Conservation (phyloP, 805 yeast genomes). For the Tetrapisispora arboricola region DNA sequence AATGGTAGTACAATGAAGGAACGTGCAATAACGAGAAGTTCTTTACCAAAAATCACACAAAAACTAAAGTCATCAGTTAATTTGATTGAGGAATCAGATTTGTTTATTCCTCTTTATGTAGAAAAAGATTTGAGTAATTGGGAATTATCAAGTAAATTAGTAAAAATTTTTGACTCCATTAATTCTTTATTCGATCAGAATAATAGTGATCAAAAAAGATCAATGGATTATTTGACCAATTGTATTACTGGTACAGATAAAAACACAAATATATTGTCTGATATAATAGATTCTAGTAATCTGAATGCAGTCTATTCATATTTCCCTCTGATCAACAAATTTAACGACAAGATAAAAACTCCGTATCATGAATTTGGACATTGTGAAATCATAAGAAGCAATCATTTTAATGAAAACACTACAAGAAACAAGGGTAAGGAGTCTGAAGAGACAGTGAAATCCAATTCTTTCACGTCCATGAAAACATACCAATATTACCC, state of each 20-base stretch:
- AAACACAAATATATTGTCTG: slow-evolving; percentile 17
- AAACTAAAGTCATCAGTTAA: slow-evolving; percentile 39
- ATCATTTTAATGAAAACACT: neutral
- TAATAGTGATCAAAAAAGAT: slow-evolving; percentile 8
- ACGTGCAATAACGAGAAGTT: neutral
- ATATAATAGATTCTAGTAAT: slow-evolving; percentile 7
- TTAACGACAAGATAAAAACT: slow-evolving; percentile 4
- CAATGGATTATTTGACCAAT: slow-evolving; percentile 16
- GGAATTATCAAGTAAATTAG: slow-evolving; percentile 21
- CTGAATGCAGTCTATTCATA: slow-evolving; percentile 14
- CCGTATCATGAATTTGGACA: slow-evolving; percentile 14
- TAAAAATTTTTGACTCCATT: slow-evolving; percentile 19
- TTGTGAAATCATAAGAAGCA: slow-evolving; percentile 14
- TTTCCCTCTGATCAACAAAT: slow-evolving; percentile 10
- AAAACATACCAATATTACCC: slow-evolving; percentile 16
- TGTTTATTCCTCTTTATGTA: slow-evolving; percentile 45
- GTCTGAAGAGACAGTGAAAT: too few species aligned
- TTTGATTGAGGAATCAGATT: slow-evolving; percentile 38
- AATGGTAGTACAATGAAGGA: slow-evolving; percentile 10
- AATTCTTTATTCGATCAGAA: slow-evolving; percentile 15
- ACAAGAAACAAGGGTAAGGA: neutral
- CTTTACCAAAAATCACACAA: slow-evolving; percentile 21
- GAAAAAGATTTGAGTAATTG: slow-evolving; percentile 18
- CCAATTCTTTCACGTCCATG: slow-evolving; percentile 4
- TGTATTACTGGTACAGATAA: slow-evolving; percentile 16